Evolutionary conservation across 306 rosid genomes (phyloP), one percentile per base, ranked within the genome.

Genomic region (Sicyos edulis): DNA sequence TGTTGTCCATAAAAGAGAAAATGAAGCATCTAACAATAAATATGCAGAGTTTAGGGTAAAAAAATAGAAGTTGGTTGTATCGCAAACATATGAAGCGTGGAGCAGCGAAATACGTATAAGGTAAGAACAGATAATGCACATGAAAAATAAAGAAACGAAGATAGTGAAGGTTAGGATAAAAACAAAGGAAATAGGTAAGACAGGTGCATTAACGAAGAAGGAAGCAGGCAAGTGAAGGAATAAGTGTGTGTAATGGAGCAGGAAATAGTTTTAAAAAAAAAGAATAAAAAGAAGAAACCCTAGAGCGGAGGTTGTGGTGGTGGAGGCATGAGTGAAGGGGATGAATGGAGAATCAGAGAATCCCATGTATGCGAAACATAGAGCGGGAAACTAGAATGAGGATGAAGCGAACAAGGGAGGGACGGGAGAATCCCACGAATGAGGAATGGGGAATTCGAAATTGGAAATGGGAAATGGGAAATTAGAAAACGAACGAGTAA

Each of bases 281-380:
- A 21, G 56, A 67, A 67, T 20, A 55, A n/a, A 45, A 45, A 64
- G 44, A 1, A 21, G 56, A 67, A 67, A 67, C 72, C 72, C 72
- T 67, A 67, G 56, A 67, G 26, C 7, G 49, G 3, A 6, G 7
- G 64, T 3, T 1, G 29, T 26, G 1, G 29, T 6, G 10, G 16
- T 58, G 0, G 19, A 58, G 42, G 5, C 40, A 57, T 57, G 63
- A 22, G 10, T 4, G 50, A 37, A 61, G 20, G 49, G 15, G 42
- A 13, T 26, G 8, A 44, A 65, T 6, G 1, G 29, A 11, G 8
- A 65, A 65, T 65, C 11, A 44, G 34, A 65, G 29, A 26, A 65
- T 65, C 34, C 29, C 29, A 26, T 26, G 29, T 26, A 65, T 65
- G 6, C 6, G 45, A 40, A 19, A 42, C 13, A 44, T 10, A 8